A percentile compares a stretch with the other conserved stretches of the same genome.
Conservation (phyloP, 2,329 filamentous ascomycete genomes). For the Botrytis porri region DNA sequence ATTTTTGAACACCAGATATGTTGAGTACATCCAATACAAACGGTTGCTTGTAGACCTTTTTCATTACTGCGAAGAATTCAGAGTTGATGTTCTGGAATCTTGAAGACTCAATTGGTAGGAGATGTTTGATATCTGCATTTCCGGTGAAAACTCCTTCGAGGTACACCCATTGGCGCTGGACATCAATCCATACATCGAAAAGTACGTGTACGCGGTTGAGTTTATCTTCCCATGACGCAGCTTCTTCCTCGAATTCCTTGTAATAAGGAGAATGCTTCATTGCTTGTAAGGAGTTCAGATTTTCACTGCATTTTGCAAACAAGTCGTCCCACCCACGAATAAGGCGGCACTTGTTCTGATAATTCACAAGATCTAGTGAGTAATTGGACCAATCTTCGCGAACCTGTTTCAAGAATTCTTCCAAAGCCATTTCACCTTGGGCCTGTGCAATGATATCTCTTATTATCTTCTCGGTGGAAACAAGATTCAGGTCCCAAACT, state of each 20-base stretch:
- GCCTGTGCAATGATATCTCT: conserved; percentile 93
- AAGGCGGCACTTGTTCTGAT: conserved; percentile 96
- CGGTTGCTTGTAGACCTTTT: conserved; percentile 96
- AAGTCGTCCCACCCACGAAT: conserved; percentile 98
- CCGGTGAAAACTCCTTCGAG: conserved; percentile 98
- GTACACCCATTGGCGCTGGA: conserved; percentile 99
- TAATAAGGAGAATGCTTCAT: conserved; percentile 99
- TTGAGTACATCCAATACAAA: conserved; percentile 94
- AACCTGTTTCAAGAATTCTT: conserved; percentile 95
- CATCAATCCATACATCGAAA: conserved; percentile 99
- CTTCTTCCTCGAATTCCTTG: conserved; percentile 98
- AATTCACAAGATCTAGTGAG: conserved; percentile 88
- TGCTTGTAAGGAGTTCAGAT: conserved; percentile 93
- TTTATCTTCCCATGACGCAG: conserved; percentile 95
- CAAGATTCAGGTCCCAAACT: conserved; percentile 94
- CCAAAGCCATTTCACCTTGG: conserved; percentile 95
- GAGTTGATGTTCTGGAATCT: conserved; percentile 99
- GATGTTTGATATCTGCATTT: conserved; percentile 97
- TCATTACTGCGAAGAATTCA: conserved; percentile 98
- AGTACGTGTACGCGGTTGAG: conserved; percentile 95
- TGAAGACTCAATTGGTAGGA: conserved; percentile 92
- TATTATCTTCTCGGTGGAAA: conserved; percentile 82
- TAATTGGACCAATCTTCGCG: conserved; percentile 97
- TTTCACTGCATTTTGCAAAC: conserved; percentile 97
- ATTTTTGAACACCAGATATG: conserved; percentile 94